Percentiles rank a stretch among this genome's conserved stretches.
Evolutionary conservation across 371 early-diverging fungal genomes (phyloP).

Genomic region (Apophysomyces trapeziformis): DNA sequence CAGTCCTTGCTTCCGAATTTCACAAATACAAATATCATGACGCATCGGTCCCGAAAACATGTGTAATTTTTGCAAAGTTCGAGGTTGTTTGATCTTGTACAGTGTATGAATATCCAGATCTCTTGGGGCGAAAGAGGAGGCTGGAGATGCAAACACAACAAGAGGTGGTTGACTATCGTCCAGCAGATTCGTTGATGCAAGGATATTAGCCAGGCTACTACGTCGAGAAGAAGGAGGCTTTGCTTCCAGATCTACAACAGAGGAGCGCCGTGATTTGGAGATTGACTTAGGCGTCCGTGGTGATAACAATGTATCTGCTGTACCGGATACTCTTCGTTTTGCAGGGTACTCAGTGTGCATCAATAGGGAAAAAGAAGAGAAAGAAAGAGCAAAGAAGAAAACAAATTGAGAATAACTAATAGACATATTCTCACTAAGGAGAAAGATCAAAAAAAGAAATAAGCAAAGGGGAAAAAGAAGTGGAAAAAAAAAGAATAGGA

Average conservation of each 20-base stretch:
- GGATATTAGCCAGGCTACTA: background rate
- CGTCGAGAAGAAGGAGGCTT: conserved; percentile 5
- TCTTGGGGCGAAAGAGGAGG: conserved; percentile 17
- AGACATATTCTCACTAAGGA: background rate
- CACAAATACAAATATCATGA: conserved; percentile 55
- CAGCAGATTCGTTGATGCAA: background rate
- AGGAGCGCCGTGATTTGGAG: conserved; percentile 36
- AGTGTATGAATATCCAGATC: conserved; percentile 45
- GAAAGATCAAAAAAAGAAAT: background rate
- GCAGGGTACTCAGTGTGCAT: background rate
- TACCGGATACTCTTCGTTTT: conserved; percentile 7
- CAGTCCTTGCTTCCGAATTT: conserved; percentile 58
- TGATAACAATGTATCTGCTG: conserved; percentile 20
- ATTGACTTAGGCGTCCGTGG: conserved; percentile 43
- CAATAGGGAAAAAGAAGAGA: background rate
- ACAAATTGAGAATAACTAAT: background rate
- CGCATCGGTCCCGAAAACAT: conserved; percentile 52
- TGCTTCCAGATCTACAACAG: conserved; percentile 22
- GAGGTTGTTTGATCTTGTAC: conserved; percentile 41
- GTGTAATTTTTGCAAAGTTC: conserved; percentile 47
- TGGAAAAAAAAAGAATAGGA: background rate
- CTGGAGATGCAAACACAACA: background rate
- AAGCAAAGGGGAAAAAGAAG: background rate
- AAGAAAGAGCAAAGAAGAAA: background rate
- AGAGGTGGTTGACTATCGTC: conserved; percentile 3